Evolutionary conservation across 2,329 filamentous ascomycete species (phyloP), one percentile per base, ranked within the genome.

Genomic region (Coleophoma eucalyptorum): DNA sequence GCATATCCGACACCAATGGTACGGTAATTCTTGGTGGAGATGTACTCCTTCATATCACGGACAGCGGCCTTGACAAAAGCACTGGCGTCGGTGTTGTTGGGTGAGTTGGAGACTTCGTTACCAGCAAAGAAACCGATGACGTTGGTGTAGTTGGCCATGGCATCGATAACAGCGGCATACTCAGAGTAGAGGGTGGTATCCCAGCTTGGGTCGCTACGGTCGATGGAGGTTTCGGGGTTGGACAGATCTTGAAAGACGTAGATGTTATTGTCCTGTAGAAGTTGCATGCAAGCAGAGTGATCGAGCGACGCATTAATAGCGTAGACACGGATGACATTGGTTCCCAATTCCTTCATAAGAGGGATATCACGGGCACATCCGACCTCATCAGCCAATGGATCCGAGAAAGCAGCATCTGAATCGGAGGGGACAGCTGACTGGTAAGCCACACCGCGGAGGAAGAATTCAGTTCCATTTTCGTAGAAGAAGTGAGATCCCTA

Each of bases 21-120:
- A 51, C 92, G 86, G 73, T 90, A 87, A 59, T 80, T 79, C 74
- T 90, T 87, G 55, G 75, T 65, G 76, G 87, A 88, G 79, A 99
- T 96, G 77, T 97, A 94, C 55, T 83, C 77, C 84, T 99, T 99
- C 74, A 83, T 91, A 71, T 99, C 94, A 67, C 94, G 92, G 58
- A 97, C 91, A 56, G 94, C 92, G 55, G 93, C 94, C 83, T 97
- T 99, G 73, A 99, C 94, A 69, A 88, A 99, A 60, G 93, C 91
- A 55, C 90, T 94, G 46, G 93, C 90, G 55, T 81, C 75, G 46
- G 93, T 97, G 81, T 96, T 97, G 80, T 86, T 92, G 61, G 79
- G 78, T 64, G 85, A 81, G 78, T 97, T 96, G 62, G 90, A 87
- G 55, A 99, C 94, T 75, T 99, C 94, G 74, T 99, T 99, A 68